Evolutionary conservation across 768 basidiomycete species (phyloP).

Genomic region (Boletus vermiculosoides): DNA sequence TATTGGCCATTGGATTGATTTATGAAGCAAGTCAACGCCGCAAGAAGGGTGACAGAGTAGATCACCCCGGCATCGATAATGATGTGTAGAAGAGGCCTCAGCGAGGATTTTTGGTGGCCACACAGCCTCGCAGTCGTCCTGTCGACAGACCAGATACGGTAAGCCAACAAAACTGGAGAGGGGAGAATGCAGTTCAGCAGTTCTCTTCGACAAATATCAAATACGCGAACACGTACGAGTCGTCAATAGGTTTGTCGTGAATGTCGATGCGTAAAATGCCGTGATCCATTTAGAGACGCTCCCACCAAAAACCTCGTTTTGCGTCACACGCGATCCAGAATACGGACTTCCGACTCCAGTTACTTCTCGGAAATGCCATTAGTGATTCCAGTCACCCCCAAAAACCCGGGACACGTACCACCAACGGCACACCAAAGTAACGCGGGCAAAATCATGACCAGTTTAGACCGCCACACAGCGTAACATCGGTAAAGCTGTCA

Average conservation of each 20-base stretch:
- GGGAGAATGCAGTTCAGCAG: neutral
- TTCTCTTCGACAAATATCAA: neutral
- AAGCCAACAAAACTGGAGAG: constrained; percentile 27
- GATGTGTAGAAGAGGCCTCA: constrained; percentile 25
- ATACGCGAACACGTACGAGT: constrained; percentile 24
- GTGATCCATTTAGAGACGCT: constrained; percentile 35
- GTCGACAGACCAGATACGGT: constrained; percentile 33
- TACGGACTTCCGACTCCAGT: constrained; percentile 21
- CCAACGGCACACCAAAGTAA: constrained; percentile 30
- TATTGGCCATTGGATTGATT: constrained; percentile 31
- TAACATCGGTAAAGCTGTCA: constrained; percentile 31
- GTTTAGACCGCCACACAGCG: constrained; percentile 34
- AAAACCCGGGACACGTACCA: constrained; percentile 13
- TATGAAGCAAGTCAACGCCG: constrained; percentile 32
- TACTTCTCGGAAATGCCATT: constrained; percentile 2
- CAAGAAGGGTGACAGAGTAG: constrained; percentile 37
- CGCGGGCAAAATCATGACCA: constrained; percentile 28
- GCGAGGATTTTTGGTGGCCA: constrained; percentile 4
- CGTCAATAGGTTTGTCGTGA: constrained; percentile 33
- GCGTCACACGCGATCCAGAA: constrained; percentile 8
- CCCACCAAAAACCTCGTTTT: constrained; percentile 27
- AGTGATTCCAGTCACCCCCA: neutral
- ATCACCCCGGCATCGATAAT: constrained; percentile 39
- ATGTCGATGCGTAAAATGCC: constrained; percentile 32
- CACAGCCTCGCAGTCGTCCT: constrained; percentile 18